phyloP scores from a whole-genome alignment of 176 grass and related monocot genomes.

The Avena atlantica region DNA sequence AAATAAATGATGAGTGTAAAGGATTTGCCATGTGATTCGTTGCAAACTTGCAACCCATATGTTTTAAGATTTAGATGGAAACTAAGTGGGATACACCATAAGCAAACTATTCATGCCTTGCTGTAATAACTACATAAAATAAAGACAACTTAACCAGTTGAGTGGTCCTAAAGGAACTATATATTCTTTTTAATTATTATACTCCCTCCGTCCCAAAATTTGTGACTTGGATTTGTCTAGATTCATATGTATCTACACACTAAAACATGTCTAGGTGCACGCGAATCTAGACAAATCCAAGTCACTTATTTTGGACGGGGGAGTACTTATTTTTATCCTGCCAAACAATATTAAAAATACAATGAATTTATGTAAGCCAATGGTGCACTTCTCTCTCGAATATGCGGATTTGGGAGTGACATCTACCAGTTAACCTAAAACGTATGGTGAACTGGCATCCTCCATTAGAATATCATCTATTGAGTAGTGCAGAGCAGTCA shows the following conservation, averaged over 20 bases:
- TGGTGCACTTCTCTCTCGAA: neutral
- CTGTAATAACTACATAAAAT: neutral
- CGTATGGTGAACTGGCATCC: neutral
- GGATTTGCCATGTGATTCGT: neutral
- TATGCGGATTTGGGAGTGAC: neutral
- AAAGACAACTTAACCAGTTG: neutral
- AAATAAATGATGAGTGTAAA: neutral
- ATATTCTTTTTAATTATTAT: neutral
- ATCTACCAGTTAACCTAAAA: neutral
- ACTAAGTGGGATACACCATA: neutral
- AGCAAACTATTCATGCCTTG: neutral
- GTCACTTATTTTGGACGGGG: too few relatives aligned
- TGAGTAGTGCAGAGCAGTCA: neutral
- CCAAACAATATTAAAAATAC: neutral
- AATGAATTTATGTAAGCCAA: neutral
- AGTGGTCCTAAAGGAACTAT: neutral
- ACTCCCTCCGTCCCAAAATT: too few relatives aligned
- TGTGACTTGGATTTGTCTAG: too few relatives aligned
- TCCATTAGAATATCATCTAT: constrained; percentile 17
- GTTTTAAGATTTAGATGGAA: neutral
- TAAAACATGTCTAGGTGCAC: too few relatives aligned
- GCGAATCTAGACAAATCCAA: too few relatives aligned
- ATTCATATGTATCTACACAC: too few relatives aligned
- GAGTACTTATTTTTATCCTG: neutral
- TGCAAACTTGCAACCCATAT: too few relatives aligned